Evolutionary conservation across 1,284 basidiomycete species (phyloP).

Genomic region (Pterula multifida): DNA sequence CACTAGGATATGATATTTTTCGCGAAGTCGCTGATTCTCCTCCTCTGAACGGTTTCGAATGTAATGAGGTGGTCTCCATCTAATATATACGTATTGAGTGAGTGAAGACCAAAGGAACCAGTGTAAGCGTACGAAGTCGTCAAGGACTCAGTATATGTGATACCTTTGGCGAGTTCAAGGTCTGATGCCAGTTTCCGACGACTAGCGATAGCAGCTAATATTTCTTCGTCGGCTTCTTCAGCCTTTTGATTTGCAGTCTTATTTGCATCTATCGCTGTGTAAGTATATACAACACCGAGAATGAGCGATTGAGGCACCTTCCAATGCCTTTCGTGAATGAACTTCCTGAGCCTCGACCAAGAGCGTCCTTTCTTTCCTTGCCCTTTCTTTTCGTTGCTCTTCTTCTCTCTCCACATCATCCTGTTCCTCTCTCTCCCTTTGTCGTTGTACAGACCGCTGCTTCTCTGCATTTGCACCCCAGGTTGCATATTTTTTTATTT

Average conservation of each 20-base stretch:
- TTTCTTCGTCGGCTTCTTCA: conserved; percentile 82
- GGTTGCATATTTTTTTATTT: conserved; percentile 63
- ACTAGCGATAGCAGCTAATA: conserved; percentile 86
- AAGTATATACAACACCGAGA: background rate
- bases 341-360: conserved; percentile 90
- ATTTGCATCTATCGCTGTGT: conserved; percentile 51
- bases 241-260: conserved; percentile 78
- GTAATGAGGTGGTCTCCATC: conserved; percentile 84
- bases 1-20: conserved; percentile 86
- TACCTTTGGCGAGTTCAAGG: conserved; percentile 87
- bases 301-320: conserved; percentile 41
- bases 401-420: conserved; percentile 71
- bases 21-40: conserved; percentile 67
- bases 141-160: conserved; percentile 80
- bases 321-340: conserved; percentile 65
- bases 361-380: conserved; percentile 73
- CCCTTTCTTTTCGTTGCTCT: conserved; percentile 59
- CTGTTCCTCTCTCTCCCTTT: conserved; percentile 53
- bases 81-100: conserved; percentile 18
- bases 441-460: conserved; percentile 35
- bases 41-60: conserved; percentile 62
- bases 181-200: conserved; percentile 87
- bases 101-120: background rate
- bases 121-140: conserved; percentile 57
- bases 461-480: conserved; percentile 45